A percentile compares a stretch with the other conserved stretches of the same genome.
These are phyloP conservation scores for Ramularia endophylla DNA, from an alignment of 2,329 filamentous ascomycete species.

Conservation along the genomic window DNA sequence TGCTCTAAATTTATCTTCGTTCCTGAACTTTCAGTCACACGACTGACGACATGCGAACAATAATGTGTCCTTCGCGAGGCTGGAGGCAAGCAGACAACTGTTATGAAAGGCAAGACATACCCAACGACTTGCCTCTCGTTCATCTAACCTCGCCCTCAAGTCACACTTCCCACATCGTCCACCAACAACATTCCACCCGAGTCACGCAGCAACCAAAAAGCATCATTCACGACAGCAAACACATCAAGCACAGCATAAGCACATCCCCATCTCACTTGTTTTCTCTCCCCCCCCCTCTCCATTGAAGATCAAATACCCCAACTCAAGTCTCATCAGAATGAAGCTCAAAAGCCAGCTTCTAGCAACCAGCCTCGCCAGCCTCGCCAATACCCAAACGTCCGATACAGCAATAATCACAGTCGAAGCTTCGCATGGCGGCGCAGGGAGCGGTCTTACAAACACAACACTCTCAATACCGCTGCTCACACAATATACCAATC, in stretches of 20 bases:
- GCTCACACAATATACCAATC: conserved; percentile 18
- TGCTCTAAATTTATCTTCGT: no score
- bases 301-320: background rate
- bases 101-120: no score
- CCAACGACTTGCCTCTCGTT: no score
- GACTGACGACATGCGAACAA: no score
- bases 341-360: conserved; percentile 9
- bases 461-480: conserved; percentile 22
- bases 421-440: conserved; percentile 21
- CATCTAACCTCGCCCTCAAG: no score
- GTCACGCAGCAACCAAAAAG: background rate
- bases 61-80: no score
- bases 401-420: conserved; percentile 20
- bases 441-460: conserved; percentile 22
- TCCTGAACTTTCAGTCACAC: no score
- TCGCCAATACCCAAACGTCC: conserved; percentile 9
- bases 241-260: background rate
- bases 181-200: background rate
- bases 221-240: background rate
- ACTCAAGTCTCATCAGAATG: background rate
- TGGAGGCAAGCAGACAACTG: no score
- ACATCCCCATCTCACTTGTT: background rate
- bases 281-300: background rate
- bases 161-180: background rate
- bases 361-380: conserved; percentile 3